phyloP scores from a whole-genome alignment of 2,329 filamentous ascomycete genomes.

The Fusarium tupiense region DNA sequence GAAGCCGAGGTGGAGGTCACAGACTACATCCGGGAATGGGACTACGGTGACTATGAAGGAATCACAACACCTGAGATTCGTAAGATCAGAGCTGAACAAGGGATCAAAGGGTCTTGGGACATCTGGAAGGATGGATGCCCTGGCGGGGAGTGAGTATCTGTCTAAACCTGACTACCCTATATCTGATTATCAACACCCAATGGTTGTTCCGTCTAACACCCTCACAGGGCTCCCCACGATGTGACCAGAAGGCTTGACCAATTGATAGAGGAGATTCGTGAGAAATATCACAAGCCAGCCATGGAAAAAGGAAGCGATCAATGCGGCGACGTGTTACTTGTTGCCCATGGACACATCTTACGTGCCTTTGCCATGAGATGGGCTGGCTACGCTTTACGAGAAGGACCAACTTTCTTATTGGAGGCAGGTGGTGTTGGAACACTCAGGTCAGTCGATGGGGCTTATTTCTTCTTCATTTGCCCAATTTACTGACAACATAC shows the following conservation, averaged over 20 bases:
- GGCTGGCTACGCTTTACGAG: slow-evolving; percentile 76
- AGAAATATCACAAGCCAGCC: slow-evolving; percentile 69
- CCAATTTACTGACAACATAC: slow-evolving; percentile 9
- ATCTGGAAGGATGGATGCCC: slow-evolving; percentile 92
- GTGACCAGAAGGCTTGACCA: slow-evolving; percentile 77
- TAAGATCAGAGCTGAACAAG: slow-evolving; percentile 63
- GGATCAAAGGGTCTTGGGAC: slow-evolving; percentile 73
- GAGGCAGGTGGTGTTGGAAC: slow-evolving; percentile 89
- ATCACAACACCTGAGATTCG: slow-evolving; percentile 77
- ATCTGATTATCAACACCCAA: neutral
- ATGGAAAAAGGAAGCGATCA: slow-evolving; percentile 63
- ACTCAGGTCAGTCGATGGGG: slow-evolving; percentile 65
- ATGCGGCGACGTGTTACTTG: slow-evolving; percentile 63
- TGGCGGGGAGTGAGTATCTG: slow-evolving; percentile 76
- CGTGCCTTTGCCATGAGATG: slow-evolving; percentile 89
- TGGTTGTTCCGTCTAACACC: slow-evolving; percentile 11
- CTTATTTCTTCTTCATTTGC: neutral
- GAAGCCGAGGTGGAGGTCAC: slow-evolving; percentile 72
- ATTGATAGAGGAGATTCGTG: slow-evolving; percentile 78
- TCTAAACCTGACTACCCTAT: neutral
- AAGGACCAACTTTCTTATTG: slow-evolving; percentile 82
- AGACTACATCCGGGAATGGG: slow-evolving; percentile 82
- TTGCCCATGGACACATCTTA: slow-evolving; percentile 91
- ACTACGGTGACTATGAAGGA: slow-evolving; percentile 89
- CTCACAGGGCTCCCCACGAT: slow-evolving; percentile 72